phyloP scores from a whole-genome alignment of 768 basidiomycete genomes.

The Tulasnella sp. region DNA sequence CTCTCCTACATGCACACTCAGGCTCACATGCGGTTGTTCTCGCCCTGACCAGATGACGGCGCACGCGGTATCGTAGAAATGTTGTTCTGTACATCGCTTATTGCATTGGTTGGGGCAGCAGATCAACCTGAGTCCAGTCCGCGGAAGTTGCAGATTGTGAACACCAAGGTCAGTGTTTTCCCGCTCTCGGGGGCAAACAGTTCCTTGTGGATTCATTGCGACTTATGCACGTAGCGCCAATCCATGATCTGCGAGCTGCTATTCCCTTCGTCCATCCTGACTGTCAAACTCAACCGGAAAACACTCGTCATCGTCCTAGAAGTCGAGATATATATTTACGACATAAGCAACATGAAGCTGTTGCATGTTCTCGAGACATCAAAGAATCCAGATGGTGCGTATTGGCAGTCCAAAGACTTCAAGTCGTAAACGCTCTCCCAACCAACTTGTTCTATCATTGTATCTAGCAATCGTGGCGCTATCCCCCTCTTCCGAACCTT shows the following conservation, averaged over 20 bases:
- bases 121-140: conserved; percentile 87
- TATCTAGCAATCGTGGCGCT: conserved; percentile 83
- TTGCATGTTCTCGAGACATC: conserved; percentile 96
- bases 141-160: conserved; percentile 91
- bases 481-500: conserved; percentile 84
- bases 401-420: too few species aligned
- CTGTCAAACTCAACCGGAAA: conserved; percentile 97
- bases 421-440: too few species aligned
- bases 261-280: conserved; percentile 90
- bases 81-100: conserved; percentile 97
- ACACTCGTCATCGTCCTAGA: conserved; percentile 93
- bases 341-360: conserved; percentile 96
- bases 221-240: conserved; percentile 52
- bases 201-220: not conserved
- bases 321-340: conserved; percentile 97
- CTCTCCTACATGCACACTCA: not conserved
- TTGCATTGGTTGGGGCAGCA: conserved; percentile 91
- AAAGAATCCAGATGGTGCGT: conserved; percentile 81
- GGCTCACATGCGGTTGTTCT: not conserved
- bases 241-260: conserved; percentile 98
- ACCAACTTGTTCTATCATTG: not conserved
- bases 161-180: conserved; percentile 69
- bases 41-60: conserved; percentile 57
- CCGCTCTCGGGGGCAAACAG: not conserved
- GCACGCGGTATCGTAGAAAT: conserved; percentile 96